Evolutionary conservation across 2,329 filamentous ascomycete species (phyloP).

Genomic region (Calonectria hawksworthii): DNA sequence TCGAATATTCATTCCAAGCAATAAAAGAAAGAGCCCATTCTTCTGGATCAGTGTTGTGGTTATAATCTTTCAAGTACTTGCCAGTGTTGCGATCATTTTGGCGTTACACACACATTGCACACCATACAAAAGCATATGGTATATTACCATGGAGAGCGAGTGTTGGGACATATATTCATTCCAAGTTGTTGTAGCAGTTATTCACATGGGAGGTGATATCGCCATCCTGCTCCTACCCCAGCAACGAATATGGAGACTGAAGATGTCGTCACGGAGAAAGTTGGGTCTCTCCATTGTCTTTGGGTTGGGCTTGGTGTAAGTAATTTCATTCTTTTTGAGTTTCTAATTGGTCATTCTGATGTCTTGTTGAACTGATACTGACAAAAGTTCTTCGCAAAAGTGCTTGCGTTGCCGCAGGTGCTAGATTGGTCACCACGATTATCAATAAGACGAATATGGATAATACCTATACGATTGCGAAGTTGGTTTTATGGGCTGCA

Average conservation of each 20-base stretch:
- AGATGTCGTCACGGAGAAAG: not conserved
- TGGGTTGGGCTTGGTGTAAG: not conserved
- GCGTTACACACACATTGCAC: not conserved
- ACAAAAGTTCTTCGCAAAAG: not conserved
- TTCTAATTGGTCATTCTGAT: not conserved
- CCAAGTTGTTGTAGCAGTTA: not conserved
- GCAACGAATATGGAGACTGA: not conserved
- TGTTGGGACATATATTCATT: slow-evolving; percentile 5
- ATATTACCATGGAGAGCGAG: not conserved
- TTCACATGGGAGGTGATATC: not conserved
- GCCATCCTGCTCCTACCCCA: not conserved
- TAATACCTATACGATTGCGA: not conserved
- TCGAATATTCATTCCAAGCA: not conserved
- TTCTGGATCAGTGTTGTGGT: not conserved
- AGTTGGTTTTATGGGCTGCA: not conserved
- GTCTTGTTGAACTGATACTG: not conserved
- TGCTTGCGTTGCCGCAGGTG: not conserved
- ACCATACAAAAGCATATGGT: not conserved
- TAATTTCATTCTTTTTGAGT: not conserved
- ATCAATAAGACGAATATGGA: not conserved
- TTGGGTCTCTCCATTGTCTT: not conserved
- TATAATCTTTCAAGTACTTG: not conserved
- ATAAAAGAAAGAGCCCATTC: not conserved
- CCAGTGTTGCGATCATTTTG: not conserved
- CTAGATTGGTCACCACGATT: not conserved